Conservation (phyloP, 2,329 filamentous ascomycete genomes). For the Coniochaeta ligniaria region DNA sequence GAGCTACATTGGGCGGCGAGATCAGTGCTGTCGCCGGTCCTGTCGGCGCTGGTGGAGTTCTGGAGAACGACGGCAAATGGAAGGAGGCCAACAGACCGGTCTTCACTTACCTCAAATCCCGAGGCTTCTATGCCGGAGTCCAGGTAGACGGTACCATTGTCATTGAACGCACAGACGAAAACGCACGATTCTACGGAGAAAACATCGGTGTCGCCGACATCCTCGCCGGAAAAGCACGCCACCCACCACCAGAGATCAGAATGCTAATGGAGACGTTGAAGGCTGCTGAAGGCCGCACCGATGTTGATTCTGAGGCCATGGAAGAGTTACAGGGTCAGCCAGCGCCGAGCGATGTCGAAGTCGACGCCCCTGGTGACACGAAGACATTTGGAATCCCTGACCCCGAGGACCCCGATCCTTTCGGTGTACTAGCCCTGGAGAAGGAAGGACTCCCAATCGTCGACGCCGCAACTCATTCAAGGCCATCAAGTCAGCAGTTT, state of each 20-base stretch:
- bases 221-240: constrained; percentile 4
- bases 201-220: constrained; percentile 6
- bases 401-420: constrained; percentile 28
- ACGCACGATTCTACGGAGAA: constrained; percentile 62
- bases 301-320: constrained; percentile 23
- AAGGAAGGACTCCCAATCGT: constrained; percentile 26
- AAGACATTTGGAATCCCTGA: constrained; percentile 29
- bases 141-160: constrained; percentile 77
- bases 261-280: constrained; percentile 16
- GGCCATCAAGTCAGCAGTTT: constrained; percentile 24
- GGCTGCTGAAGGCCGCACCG: constrained; percentile 18
- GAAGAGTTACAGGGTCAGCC: constrained; percentile 25
- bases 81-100: constrained; percentile 45
- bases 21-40: constrained; percentile 56
- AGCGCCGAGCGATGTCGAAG: constrained; percentile 25
- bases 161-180: constrained; percentile 70
- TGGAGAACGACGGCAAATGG: constrained; percentile 26
- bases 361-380: constrained; percentile 18
- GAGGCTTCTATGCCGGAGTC: constrained; percentile 71
- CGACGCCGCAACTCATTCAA: constrained; percentile 25
- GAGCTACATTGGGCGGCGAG: constrained; percentile 62
- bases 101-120: constrained; percentile 76
- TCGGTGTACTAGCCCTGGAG: constrained; percentile 26
- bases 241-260: constrained; percentile 6
- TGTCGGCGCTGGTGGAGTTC: constrained; percentile 54